A percentile compares a stretch with the other conserved stretches of the same genome.
phyloP scores from a whole-genome alignment of 108 stramenopile genomes.

The Ochromonas danica region DNA sequence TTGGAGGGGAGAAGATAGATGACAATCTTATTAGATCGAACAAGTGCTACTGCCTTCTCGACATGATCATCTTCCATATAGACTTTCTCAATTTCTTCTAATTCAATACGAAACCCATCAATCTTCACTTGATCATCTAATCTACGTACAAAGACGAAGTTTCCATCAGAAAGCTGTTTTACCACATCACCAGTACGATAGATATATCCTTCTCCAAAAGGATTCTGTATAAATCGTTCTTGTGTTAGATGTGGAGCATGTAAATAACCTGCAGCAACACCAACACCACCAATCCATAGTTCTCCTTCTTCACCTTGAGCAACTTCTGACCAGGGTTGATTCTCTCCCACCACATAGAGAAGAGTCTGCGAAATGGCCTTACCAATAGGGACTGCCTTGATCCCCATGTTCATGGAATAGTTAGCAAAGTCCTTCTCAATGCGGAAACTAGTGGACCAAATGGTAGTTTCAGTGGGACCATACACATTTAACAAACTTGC shows the following conservation, averaged over 20 bases:
- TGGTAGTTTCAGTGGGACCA: neutral
- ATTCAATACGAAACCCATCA: neutral
- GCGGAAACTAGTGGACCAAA: neutral
- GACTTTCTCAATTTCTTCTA: neutral
- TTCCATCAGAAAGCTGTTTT: neutral
- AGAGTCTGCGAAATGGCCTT: no score
- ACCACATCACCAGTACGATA: neutral
- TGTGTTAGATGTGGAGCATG: neutral
- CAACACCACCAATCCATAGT: slow-evolving; percentile 1
- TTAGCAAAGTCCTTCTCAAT: no score
- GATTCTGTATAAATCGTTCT: neutral
- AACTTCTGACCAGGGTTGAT: neutral
- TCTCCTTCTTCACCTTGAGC: neutral
- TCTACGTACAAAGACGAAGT: neutral
- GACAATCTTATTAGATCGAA: neutral
- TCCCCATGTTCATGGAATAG: no score
- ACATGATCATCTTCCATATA: neutral
- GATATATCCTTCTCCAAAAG: neutral
- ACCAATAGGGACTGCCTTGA: no score
- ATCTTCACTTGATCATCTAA: slow-evolving; percentile 6
- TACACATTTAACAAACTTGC: neutral
- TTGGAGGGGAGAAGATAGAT: neutral
- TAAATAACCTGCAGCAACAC: neutral
- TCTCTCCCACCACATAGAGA: neutral
- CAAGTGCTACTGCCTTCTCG: neutral